phyloP scores from a whole-genome alignment of 768 basidiomycete genomes.

The Suillus subaureus region DNA sequence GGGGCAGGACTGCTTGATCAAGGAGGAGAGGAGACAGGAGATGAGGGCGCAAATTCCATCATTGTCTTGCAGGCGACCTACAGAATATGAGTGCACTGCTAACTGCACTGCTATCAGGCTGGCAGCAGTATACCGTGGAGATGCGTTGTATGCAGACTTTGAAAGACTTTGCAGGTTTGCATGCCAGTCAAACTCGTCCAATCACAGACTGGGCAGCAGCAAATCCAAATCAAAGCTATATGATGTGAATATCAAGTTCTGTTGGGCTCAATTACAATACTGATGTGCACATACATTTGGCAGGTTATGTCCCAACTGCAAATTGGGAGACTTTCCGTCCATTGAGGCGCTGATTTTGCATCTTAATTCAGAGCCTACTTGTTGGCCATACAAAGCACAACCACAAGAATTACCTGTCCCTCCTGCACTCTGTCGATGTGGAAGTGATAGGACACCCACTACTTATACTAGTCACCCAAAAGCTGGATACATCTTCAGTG shows the following conservation, averaged over 20 bases:
- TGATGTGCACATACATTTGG: background rate
- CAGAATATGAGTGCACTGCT: too few relatives aligned
- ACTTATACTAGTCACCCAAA: too few relatives aligned
- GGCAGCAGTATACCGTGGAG: too few relatives aligned
- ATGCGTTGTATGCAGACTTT: background rate
- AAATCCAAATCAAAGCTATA: background rate
- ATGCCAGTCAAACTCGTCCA: background rate
- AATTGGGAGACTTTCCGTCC: background rate
- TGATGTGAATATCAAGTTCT: background rate
- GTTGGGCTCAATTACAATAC: background rate
- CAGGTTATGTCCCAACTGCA: background rate
- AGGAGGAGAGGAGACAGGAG: background rate
- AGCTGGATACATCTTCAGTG: too few relatives aligned
- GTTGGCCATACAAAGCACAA: background rate
- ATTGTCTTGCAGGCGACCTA: background rate
- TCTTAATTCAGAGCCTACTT: background rate
- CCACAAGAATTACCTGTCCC: background rate
- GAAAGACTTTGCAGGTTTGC: background rate
- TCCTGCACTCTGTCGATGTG: too few relatives aligned
- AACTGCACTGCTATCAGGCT: background rate
- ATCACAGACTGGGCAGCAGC: background rate
- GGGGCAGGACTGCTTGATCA: background rate
- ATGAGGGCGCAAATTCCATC: background rate
- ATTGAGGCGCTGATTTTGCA: background rate
- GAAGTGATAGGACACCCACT: too few relatives aligned